Base-by-base conservation (phyloP, 192 early-diverging fungal species). In the Allomyces arbusculus region DNA sequence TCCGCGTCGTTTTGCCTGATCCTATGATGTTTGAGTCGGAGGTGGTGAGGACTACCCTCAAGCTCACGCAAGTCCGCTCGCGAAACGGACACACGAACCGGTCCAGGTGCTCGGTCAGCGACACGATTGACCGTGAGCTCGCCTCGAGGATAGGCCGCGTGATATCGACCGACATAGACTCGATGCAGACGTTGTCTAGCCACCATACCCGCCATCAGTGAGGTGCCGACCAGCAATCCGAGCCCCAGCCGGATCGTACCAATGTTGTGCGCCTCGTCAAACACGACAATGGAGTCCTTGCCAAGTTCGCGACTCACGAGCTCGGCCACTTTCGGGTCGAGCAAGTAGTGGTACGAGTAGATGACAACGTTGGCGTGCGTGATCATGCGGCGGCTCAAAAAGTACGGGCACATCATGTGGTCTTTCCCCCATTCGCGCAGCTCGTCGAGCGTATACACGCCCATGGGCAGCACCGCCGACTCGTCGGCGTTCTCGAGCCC, bases 221-320 rank as follows among this genome's bases (percentile, higher is more conserved):
- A 44, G 20, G 14, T 19, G 16, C 4, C 11, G 19, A 14, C 24
- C 5, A 11, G 43, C 20, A 50, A 62, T 23, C 24, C n/a, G 45
- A 72, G n/a, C 61, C 24, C 44, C 44, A 40, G 25, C 28, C 50
- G 44, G 58, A 26, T 25, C 50, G 16, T 75, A 91, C 89, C 95
- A 67, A 99, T 97, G 71, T 99, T 97, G 78, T 99, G 94, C 1
- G 97, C 97, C 72, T 99, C 97, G 76, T 99, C 97, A 78, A 99
- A 99, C 0, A 99, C 88, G n/a, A 99, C 88, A 63, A 99, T 97
- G 44, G 87, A 86, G 62, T 97, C 90, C 73, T 87, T 90, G 43
- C 89, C 87, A 63, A 99, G 68, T 71, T 97, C 95, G 74, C 88
- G 91, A 6, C 94, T 97, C 33, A 99, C 91, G 64, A 96, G 70